Base-by-base conservation (phyloP, 371 early-diverging fungal genomes). In the Zancudomyces culisetae region DNA sequence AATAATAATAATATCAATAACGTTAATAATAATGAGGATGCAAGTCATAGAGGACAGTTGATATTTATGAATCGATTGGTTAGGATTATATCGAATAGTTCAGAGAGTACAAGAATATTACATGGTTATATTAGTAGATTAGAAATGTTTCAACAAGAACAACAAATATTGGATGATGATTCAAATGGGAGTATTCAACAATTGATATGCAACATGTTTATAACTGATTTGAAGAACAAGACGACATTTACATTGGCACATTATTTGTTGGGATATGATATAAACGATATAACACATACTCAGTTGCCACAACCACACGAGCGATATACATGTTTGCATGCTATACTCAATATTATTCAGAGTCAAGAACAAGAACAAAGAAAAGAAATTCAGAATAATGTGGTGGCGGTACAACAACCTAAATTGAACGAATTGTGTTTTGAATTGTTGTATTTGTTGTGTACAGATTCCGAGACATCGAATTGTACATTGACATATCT, bases 401-500 rank as follows among this genome's bases (percentile, higher is more conserved):
- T 45, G 27, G 24, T 43, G 20, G 77, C 77, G 2, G 65, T 90
- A 13, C 63, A 71, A 0, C 85, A 87, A 50, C 88, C 95, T 18
- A 73, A 75, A 20, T 68, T 92, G 22, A 82, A 83, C 0, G 90
- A 87, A 58, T 78, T 79, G 55, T 92, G 92, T 62, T 89, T 80
- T 51, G 76, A 85, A 52, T 67, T 93, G 20, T 58, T 96, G 15
- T 85, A 87, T 60, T 70, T 66, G 39, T 74, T 96, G 20, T 87
- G 86, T 57, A 58, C 79, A 1, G 78, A 82, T 43, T 58, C 73
- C 0, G 60, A 69, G 3, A 84, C 90, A 0, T 80, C 83, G 6
- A 58, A 68, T 18, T 64, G 78, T 0, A 84, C 87, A 0, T 70
- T 86, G 69, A 77, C 86, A 18, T 88, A 82, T 61, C 72, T 95